Percentiles rank a stretch among this genome's conserved stretches.
Conservation (phyloP, 192 early-diverging fungal species). For the Phycomyces blakesleeanus region DNA sequence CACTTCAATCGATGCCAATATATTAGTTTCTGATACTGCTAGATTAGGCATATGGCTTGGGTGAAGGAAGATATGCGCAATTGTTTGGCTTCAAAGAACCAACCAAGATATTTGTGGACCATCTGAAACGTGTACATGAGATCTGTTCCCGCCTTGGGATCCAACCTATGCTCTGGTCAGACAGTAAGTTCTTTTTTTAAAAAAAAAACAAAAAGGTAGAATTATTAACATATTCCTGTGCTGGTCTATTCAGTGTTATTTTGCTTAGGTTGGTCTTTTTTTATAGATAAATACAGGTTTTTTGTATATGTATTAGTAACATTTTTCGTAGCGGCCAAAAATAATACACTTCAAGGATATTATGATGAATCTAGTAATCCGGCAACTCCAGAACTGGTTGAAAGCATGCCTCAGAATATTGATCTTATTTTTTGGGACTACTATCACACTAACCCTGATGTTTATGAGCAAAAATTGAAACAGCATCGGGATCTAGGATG, state of each 20-base stretch:
- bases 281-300: too few relatives aligned
- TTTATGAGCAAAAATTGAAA: slow-evolving; percentile 72
- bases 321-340: slow-evolving; percentile 63
- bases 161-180: slow-evolving; percentile 85
- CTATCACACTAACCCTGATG: slow-evolving; percentile 69
- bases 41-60: slow-evolving; percentile 64
- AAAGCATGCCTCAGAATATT: slow-evolving; percentile 58
- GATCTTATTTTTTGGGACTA: slow-evolving; percentile 88
- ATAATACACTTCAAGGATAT: slow-evolving; percentile 76
- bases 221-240: neutral
- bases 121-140: slow-evolving; percentile 65
- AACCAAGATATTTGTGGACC: slow-evolving; percentile 71
- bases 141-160: slow-evolving; percentile 62
- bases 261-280: slow-evolving; percentile 21
- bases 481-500: slow-evolving; percentile 83
- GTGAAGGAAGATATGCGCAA: slow-evolving; percentile 77
- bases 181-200: slow-evolving; percentile 50
- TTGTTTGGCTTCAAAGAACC: slow-evolving; percentile 73
- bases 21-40: neutral
- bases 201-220: neutral
- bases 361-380: slow-evolving; percentile 67
- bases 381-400: slow-evolving; percentile 50
- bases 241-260: slow-evolving; percentile 17
- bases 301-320: neutral
- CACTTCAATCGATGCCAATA: neutral